Evolutionary conservation across 2,329 filamentous ascomycete species (phyloP), one percentile per base, ranked within the genome.

Genomic region (Aspergillus persii): DNA sequence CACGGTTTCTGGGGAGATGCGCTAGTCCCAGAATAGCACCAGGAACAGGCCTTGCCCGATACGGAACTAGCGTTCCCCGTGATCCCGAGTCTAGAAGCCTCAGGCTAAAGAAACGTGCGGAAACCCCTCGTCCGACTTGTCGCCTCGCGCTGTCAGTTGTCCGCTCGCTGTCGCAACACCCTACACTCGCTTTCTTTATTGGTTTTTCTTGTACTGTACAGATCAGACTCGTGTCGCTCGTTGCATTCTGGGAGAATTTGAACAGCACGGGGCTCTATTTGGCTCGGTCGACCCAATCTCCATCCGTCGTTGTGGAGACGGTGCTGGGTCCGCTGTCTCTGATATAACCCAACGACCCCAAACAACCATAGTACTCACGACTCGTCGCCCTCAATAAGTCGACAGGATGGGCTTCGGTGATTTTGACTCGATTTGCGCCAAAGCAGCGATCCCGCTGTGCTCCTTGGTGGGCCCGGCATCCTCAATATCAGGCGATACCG

Each of bases 381-480:
- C 51, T 27, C 33, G 18, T 44, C 44, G 44, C 12, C 50, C 27
- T 41, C 36, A 41, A 51, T 36, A 29, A 8, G 31, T 33, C 12
- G 8, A 39, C 57, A 58, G 39, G 8, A 67, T 96, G 84, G 90
- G 88, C 65, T 98, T 98, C 78, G 94, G 94, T 68, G 90, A 96
- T 79, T 98, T 98, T 79, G 86, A 88, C 59, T 82, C 83, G 68
- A 89, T 98, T 81, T 99, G 95, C 85, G 82, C 85, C 68, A 91
- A 89, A 80, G 89, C 91, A 63, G 86, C 92, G 63, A 82, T 99
- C 66, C 95, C 95, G 60, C 79, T 98, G 70, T 99, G 95, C 79
- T 86, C 91, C 54, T 84, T 92, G 57, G 86, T 99, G 67, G 95
- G 95, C 18, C 85, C 89, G 33, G 66, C 73, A 5, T 78, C 78